These are phyloP conservation scores for Saccharomycopsis synnaedendra DNA, from an alignment of 805 yeast species.

Conservation along the genomic window DNA sequence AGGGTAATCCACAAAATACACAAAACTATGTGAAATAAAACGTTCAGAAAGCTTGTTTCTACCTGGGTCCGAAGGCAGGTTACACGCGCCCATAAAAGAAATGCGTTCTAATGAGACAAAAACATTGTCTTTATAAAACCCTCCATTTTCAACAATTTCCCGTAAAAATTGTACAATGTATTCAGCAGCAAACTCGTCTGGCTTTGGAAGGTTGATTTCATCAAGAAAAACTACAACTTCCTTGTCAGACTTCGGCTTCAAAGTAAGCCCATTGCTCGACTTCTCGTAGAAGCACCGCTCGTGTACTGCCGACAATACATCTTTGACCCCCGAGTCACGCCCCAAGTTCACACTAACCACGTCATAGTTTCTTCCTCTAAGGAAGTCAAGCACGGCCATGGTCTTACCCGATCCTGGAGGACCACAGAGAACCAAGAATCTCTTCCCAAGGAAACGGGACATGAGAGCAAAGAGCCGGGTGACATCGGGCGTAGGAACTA, in stretches of 20 bases:
- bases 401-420: slow-evolving; percentile 98
- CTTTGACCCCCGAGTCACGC: slow-evolving; percentile 9
- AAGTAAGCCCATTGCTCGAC: slow-evolving; percentile 36
- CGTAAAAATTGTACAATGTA: slow-evolving; percentile 59
- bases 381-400: slow-evolving; percentile 68
- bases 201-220: slow-evolving; percentile 74
- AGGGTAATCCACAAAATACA: slow-evolving; percentile 75
- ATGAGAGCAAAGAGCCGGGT: slow-evolving; percentile 52
- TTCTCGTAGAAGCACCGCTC: slow-evolving; percentile 57
- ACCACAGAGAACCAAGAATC: slow-evolving; percentile 70
- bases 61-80: slow-evolving; percentile 77
- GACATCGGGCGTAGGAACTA: slow-evolving; percentile 77
- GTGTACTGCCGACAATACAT: slow-evolving; percentile 49
- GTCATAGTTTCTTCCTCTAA: slow-evolving; percentile 46
- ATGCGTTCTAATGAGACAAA: slow-evolving; percentile 61
- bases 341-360: slow-evolving; percentile 71
- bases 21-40: slow-evolving; percentile 53
- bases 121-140: slow-evolving; percentile 61
- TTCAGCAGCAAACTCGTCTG: slow-evolving; percentile 67
- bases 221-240: slow-evolving; percentile 84
- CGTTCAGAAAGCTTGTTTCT: slow-evolving; percentile 46
- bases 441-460: slow-evolving; percentile 39
- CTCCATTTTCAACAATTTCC: slow-evolving; percentile 58
- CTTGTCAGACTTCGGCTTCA: slow-evolving; percentile 55
- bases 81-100: slow-evolving; percentile 92